Evolutionary conservation across 306 rosid species (phyloP).

Genomic region (Sicyos edulis): DNA sequence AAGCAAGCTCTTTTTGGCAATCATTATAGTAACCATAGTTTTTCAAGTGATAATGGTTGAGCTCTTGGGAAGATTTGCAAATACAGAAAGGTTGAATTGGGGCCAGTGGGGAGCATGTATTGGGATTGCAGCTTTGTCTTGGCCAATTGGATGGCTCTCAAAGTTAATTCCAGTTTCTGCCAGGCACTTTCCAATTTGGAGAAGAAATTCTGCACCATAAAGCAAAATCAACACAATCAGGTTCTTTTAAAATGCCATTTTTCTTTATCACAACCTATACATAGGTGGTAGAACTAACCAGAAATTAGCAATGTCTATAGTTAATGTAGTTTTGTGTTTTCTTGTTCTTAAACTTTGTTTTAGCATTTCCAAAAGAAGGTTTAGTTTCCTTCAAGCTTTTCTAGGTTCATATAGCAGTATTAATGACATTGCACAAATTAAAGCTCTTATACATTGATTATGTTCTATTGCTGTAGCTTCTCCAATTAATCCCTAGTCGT

Average conservation of each 20-base stretch:
- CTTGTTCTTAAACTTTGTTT: not conserved
- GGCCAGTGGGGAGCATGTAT: constrained; percentile 27
- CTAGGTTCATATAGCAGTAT: not conserved
- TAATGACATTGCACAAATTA: not conserved
- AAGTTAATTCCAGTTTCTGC: constrained; percentile 23
- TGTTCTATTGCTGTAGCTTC: not conserved
- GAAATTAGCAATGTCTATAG: not conserved
- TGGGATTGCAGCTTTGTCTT: constrained; percentile 27
- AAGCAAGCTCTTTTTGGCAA: constrained; percentile 25
- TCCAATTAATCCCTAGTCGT: not conserved
- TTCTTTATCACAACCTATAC: not conserved
- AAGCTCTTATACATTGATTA: not conserved
- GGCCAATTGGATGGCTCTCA: constrained; percentile 30
- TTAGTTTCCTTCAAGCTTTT: not conserved
- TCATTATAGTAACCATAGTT: constrained; percentile 21
- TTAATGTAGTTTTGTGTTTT: not conserved
- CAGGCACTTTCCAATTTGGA: not conserved
- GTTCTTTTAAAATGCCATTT: not conserved
- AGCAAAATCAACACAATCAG: not conserved
- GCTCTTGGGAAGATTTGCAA: constrained; percentile 26
- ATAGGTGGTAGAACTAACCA: not conserved
- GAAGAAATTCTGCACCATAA: constrained; percentile 7
- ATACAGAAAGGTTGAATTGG: constrained; percentile 26
- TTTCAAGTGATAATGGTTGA: constrained; percentile 28
- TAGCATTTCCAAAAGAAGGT: not conserved